Conservation (phyloP, 768 basidiomycete species). For the Trametes meyenii region DNA sequence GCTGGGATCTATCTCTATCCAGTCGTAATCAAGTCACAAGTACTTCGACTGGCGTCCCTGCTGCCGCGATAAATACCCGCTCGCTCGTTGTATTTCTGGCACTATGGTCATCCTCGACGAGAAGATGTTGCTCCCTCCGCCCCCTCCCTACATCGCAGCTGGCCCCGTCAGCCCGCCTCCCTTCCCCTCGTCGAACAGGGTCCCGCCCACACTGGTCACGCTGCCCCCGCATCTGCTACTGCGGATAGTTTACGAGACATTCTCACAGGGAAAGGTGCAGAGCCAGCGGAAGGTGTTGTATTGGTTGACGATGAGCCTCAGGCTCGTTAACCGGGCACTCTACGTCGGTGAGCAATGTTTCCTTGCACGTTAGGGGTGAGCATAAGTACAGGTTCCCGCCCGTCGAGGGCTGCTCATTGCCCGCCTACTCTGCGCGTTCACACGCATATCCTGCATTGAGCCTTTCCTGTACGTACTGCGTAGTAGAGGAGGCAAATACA, state of each 20-base stretch:
- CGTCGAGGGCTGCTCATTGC: background rate
- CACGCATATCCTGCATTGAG: constrained; percentile 1
- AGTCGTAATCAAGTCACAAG: constrained; percentile 20
- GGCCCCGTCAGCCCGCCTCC: constrained; percentile 37
- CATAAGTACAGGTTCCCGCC: background rate
- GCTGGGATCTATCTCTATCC: constrained; percentile 2
- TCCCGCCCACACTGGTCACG: constrained; percentile 32
- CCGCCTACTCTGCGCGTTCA: background rate
- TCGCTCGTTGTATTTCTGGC: constrained; percentile 13
- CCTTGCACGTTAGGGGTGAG: background rate
- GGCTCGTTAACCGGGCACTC: constrained; percentile 65
- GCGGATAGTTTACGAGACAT: constrained; percentile 66
- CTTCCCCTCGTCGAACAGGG: constrained; percentile 32
- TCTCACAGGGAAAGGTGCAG: constrained; percentile 53
- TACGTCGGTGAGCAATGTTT: constrained; percentile 58
- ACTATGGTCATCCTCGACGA: constrained; percentile 51
- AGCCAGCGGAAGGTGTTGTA: constrained; percentile 68
- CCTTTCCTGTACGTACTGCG: constrained; percentile 7
- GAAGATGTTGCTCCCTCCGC: constrained; percentile 41
- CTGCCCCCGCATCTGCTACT: constrained; percentile 69
- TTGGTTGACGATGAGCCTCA: constrained; percentile 66
- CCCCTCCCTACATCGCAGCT: constrained; percentile 40
- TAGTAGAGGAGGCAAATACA: constrained; percentile 13
- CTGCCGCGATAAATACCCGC: constrained; percentile 18
- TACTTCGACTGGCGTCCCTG: constrained; percentile 9